phyloP scores from a whole-genome alignment of 2,329 filamentous ascomycete species.

The Claviceps sp. region DNA sequence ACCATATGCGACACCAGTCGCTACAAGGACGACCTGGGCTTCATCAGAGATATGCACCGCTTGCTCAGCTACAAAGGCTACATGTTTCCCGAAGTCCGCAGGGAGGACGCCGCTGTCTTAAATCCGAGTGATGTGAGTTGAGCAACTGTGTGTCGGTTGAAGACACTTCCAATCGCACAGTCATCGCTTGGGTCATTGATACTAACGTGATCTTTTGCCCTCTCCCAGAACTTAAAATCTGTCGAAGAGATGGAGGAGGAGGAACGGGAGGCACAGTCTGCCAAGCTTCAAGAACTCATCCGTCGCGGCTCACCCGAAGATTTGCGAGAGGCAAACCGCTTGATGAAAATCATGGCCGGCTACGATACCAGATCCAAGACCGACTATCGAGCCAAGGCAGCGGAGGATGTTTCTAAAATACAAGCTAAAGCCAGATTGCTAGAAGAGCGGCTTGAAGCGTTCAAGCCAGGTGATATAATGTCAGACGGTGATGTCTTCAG shows the following conservation, averaged over 20 bases:
- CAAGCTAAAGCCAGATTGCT: slow-evolving; percentile 88
- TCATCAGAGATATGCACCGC: slow-evolving; percentile 95
- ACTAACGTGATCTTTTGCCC: not conserved
- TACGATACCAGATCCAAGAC: slow-evolving; percentile 93
- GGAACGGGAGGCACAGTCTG: slow-evolving; percentile 84
- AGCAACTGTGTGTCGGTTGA: not conserved
- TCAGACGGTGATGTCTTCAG: slow-evolving; percentile 54
- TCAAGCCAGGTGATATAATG: slow-evolving; percentile 71
- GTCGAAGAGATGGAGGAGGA: slow-evolving; percentile 98
- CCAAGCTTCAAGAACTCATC: slow-evolving; percentile 96
- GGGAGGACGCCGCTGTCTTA: slow-evolving; percentile 88
- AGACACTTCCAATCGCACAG: not conserved
- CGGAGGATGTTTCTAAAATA: slow-evolving; percentile 86
- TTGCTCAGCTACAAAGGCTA: slow-evolving; percentile 95
- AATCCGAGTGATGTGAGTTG: slow-evolving; percentile 85
- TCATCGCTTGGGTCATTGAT: slow-evolving; percentile 14
- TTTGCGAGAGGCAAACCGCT: slow-evolving; percentile 86
- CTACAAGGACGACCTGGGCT: slow-evolving; percentile 93
- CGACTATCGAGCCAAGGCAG: slow-evolving; percentile 93
- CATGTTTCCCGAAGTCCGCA: slow-evolving; percentile 79
- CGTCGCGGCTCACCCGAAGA: slow-evolving; percentile 83
- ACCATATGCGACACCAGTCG: slow-evolving; percentile 97
- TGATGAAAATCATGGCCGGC: slow-evolving; percentile 99
- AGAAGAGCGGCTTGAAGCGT: slow-evolving; percentile 82
- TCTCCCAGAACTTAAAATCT: slow-evolving; percentile 70